Evolutionary conservation across 805 yeast species (phyloP).

Genomic region (Saccharomycopsis capsularis): DNA sequence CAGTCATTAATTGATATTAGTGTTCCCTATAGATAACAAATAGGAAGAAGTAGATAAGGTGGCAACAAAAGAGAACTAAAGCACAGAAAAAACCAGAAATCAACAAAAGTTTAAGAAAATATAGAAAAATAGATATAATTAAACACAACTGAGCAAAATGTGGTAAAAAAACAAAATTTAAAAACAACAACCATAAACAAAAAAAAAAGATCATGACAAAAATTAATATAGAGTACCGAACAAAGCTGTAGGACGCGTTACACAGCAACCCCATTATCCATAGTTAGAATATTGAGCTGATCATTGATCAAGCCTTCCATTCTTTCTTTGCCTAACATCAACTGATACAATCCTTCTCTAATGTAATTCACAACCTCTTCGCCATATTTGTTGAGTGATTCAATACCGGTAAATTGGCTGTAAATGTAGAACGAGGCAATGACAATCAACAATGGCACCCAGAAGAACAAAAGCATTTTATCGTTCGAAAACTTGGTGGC

Average conservation of each 20-base stretch:
- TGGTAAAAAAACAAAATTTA: neutral
- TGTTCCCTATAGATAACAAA: too few species aligned
- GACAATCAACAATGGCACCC: constrained; percentile 73
- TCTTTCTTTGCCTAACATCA: constrained; percentile 47
- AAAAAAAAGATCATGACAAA: neutral
- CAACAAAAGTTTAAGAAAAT: neutral
- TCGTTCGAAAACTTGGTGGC: constrained; percentile 54
- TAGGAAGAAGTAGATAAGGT: too few species aligned
- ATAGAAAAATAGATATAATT: neutral
- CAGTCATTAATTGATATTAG: too few species aligned
- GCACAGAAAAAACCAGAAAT: neutral
- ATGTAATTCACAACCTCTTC: constrained; percentile 33
- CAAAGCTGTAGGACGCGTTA: neutral
- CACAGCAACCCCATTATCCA: neutral
- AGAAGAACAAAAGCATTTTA: constrained; percentile 79
- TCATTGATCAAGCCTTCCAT: constrained; percentile 32
- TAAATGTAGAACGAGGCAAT: constrained; percentile 42
- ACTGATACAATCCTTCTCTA: constrained; percentile 39
- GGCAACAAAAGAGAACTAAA: too few species aligned
- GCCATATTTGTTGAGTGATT: constrained; percentile 27
- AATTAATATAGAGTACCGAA: neutral
- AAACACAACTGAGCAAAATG: neutral
- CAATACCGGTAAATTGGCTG: constrained; percentile 30
- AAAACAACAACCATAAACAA: neutral
- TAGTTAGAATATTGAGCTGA: neutral